Base-by-base conservation (phyloP, 139 green algal genomes). In the Volvox africanus region DNA sequence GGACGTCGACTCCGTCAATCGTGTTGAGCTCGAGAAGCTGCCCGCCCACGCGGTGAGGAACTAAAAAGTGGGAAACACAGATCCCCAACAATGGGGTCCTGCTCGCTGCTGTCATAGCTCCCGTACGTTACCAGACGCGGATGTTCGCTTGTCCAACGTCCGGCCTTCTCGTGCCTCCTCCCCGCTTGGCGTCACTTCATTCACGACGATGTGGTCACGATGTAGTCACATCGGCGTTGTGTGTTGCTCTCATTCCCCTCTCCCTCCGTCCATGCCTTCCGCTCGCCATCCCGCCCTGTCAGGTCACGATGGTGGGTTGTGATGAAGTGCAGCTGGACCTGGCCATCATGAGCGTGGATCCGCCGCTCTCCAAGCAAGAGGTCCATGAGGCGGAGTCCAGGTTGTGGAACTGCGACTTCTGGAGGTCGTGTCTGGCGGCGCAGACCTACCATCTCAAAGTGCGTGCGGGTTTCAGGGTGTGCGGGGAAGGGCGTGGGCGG, bases 1-100 rank as follows among this genome's bases (percentile, higher is more conserved):
- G n/a, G 94, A 96, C 16, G 96, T 96, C n/a, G 95, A 97, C 88
- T 44, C 71, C 0, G 69, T 95, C 21, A 97, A 97, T 81, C 65
- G 24, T 18, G 5, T 77, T 0, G 93, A 97, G 92, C 92, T 97
- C 73, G 73, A 84, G 0, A 75, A 62, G 62, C 93, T 96, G 82
- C 44, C 84, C 5, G 88, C 69, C 2, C 2, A 78, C 36, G 87
- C 79, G 68, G 86, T 92, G 44, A 36, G 33, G 21, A 73, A 24
- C 22, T 26, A 11, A 44, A 18, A 9, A 55, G 9, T 55, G 44
- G 44, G 5, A 55, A 14, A 5, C 44, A 9, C 44, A 55, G 44
- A 55, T n/a, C n/a, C n/a, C n/a, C n/a, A n/a, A n/a, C n/a, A n/a
- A n/a, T n/a, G n/a, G n/a, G n/a, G n/a, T n/a, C n/a, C n/a, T n/a